Conservation (phyloP, 805 yeast genomes). For the Myxozyma udenii region DNA sequence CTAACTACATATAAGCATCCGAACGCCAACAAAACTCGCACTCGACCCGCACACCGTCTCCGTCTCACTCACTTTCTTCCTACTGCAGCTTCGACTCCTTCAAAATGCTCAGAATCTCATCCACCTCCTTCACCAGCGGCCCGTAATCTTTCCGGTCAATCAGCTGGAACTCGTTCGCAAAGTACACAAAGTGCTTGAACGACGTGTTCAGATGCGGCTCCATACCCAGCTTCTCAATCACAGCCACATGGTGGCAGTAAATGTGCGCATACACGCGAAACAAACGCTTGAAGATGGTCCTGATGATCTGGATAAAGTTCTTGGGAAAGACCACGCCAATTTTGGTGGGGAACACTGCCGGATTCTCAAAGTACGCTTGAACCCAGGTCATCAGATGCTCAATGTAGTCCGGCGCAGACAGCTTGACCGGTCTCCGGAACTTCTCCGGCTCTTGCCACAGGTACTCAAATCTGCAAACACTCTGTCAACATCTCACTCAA, state of each 20-base stretch:
- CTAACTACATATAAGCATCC: no score
- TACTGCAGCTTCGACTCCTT: background rate
- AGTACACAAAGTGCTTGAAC: conserved; percentile 87
- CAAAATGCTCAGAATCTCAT: conserved; percentile 61
- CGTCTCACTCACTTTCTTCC: no score
- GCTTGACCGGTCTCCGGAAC: conserved; percentile 70
- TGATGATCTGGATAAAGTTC: conserved; percentile 72
- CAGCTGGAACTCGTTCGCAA: conserved; percentile 77
- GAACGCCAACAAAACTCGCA: no score
- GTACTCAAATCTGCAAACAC: conserved; percentile 53
- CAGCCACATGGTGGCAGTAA: conserved; percentile 96
- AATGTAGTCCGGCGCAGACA: conserved; percentile 92
- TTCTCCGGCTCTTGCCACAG: conserved; percentile 82
- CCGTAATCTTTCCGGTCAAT: conserved; percentile 82
- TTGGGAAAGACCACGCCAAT: conserved; percentile 89
- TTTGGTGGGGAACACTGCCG: conserved; percentile 82
- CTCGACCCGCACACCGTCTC: no score
- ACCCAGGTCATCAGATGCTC: conserved; percentile 94
- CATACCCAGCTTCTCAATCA: conserved; percentile 84
- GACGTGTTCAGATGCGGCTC: conserved; percentile 93
- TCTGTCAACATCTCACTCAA: background rate
- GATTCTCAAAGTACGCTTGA: conserved; percentile 88
- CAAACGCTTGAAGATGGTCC: conserved; percentile 83
- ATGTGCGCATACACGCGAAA: conserved; percentile 96
- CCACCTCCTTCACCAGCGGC: conserved; percentile 82